Evolutionary conservation across 345 rosid genomes (phyloP), one percentile per base, ranked within the genome.

Genomic region (Anastatica hierochuntica): DNA sequence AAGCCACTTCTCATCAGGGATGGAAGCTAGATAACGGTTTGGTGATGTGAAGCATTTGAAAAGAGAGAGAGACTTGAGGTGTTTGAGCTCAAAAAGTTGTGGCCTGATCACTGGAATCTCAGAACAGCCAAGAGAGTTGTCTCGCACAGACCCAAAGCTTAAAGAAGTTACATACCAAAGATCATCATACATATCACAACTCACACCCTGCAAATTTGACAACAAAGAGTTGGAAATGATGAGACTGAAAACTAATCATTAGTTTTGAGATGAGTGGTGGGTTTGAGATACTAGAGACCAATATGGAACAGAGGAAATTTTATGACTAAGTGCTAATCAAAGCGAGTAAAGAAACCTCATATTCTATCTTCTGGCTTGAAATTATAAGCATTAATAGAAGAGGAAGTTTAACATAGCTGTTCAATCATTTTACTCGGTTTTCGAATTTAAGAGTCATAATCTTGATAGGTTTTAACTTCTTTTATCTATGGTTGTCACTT

Each of bases 81-180:
- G 95, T 63, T 74, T 78, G 31, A 90, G 89, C 62, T 79, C 64
- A 70, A 84, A 84, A 30, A 90, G 59, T 26, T 84, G 82, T 21
- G 73, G 74, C 56, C 79, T 80, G 39, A 84, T 82, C 47, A 73
- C 70, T 36, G 77, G 81, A 58, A 57, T 59, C 14, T 65, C 54
- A 41, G 67, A 42, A 72, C 98, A 90, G 12, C 58, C 65, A 53
- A 90, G 82, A 39, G 92, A 80, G 64, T 90, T 82, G 29, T 82
- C 95, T 41, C 79, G 81, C 16, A 75, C 23, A 1, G 79, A 79
- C 43, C 98, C 98, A 47, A 90, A 75, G 76, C 74, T 84, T 43
- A 90, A 60, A 52, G 69, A 53, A 40, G 95, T 90, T 38, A 82
- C 86, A 71, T 84, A 90, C 96, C 98, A 90, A 42, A 58, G 76